Conservation (phyloP, 1,284 basidiomycete genomes). For the Bothia castanella region DNA sequence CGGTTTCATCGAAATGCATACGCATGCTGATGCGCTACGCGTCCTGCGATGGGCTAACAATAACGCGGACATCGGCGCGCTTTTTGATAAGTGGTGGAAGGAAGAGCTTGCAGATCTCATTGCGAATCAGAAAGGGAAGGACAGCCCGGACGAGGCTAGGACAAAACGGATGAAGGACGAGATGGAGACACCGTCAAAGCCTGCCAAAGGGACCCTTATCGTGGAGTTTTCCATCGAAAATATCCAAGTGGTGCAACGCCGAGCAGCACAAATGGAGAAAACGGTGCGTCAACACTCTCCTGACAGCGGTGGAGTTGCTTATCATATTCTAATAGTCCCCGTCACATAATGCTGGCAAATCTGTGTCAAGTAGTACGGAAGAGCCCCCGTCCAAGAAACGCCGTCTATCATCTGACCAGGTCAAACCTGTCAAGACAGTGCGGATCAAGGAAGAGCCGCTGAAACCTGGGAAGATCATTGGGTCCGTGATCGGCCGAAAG, state of each 20-base stretch:
- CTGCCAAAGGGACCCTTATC: conserved; percentile 63
- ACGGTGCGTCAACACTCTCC: conserved; percentile 2
- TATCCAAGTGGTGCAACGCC: conserved; percentile 76
- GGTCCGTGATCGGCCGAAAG: conserved; percentile 52
- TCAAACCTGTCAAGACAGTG: too few species aligned
- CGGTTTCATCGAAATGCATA: conserved; percentile 90
- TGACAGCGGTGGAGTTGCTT: neutral
- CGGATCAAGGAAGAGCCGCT: conserved; percentile 23
- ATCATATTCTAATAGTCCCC: conserved; percentile 10
- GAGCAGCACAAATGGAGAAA: conserved; percentile 46
- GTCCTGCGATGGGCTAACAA: conserved; percentile 95
- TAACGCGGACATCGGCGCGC: conserved; percentile 59
- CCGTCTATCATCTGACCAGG: conserved; percentile 24
- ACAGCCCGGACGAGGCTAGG: conserved; percentile 42
- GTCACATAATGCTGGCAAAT: conserved; percentile 12
- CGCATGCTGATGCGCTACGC: conserved; percentile 85
- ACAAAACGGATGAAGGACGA: conserved; percentile 60
- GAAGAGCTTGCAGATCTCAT: conserved; percentile 73
- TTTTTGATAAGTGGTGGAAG: conserved; percentile 82
- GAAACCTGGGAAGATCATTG: conserved; percentile 37
- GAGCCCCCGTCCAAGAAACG: conserved; percentile 43
- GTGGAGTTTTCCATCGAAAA: conserved; percentile 95
- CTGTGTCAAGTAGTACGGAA: conserved; percentile 14
- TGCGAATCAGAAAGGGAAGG: conserved; percentile 53
- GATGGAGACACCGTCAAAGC: conserved; percentile 46